Percentiles rank a stretch among this genome's conserved stretches.
Evolutionary conservation across 352 stramenopile genomes (phyloP).

Genomic region (Phytophthora lateralis): DNA sequence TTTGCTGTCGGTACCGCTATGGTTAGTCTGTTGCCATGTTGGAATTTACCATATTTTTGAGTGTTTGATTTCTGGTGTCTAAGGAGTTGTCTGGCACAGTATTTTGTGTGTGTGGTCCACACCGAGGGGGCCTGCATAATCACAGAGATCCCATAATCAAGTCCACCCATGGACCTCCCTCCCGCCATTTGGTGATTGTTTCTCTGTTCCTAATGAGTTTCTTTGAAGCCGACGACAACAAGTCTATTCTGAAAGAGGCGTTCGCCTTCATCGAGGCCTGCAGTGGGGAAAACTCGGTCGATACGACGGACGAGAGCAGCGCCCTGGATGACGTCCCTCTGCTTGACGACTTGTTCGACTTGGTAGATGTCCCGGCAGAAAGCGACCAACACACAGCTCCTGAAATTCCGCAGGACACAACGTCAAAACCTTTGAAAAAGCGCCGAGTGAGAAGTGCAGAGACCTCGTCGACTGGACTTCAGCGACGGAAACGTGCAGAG

Average conservation of each 20-base stretch:
- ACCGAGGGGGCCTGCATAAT: no score
- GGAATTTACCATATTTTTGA: background rate
- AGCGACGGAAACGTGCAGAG: conserved; percentile 26
- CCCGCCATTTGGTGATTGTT: background rate
- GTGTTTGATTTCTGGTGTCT: no score
- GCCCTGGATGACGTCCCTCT: conserved; percentile 11
- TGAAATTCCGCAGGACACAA: background rate
- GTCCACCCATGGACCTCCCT: background rate
- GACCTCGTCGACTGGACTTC: conserved; percentile 17
- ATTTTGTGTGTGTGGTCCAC: no score
- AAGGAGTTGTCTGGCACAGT: no score
- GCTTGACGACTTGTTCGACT: conserved; percentile 5
- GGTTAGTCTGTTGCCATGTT: no score
- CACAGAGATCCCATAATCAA: no score
- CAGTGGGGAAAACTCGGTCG: conserved; percentile 1
- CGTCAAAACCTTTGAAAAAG: conserved; percentile 17
- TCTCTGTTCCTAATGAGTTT: conserved; percentile 27
- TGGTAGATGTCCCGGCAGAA: background rate
- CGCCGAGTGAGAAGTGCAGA: conserved; percentile 15
- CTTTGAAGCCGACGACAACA: conserved; percentile 20
- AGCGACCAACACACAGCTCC: background rate
- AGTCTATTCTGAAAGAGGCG: conserved; percentile 26
- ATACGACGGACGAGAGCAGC: conserved; percentile 13
- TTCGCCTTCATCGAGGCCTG: conserved; percentile 35
- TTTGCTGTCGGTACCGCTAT: no score